These are phyloP conservation scores for Coriaria nepalensis DNA, from an alignment of 306 rosid genomes.

Conservation along the genomic window DNA sequence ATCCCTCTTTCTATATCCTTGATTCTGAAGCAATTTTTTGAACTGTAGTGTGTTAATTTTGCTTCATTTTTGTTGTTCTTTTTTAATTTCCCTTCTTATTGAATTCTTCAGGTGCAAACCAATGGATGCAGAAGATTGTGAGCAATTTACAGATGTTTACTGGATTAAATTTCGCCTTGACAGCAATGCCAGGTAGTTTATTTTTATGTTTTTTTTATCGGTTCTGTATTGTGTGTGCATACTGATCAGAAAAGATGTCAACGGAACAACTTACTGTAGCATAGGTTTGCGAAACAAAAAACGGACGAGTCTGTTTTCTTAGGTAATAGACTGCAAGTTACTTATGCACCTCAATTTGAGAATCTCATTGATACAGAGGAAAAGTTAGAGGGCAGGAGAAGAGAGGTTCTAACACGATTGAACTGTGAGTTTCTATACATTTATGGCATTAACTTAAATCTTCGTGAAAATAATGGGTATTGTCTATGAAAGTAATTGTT, in stretches of 20 bases:
- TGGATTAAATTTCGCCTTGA: constrained; percentile 62
- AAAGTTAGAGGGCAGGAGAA: constrained; percentile 72
- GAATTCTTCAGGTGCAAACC: constrained; percentile 51
- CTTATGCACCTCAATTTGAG: constrained; percentile 80
- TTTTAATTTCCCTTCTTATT: neutral
- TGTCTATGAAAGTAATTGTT: neutral
- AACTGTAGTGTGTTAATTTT: neutral
- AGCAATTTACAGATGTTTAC: constrained; percentile 71
- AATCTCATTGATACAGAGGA: constrained; percentile 52
- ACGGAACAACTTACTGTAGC: constrained; percentile 5
- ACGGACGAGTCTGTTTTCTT: constrained; percentile 72
- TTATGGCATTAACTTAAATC: neutral
- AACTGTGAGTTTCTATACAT: constrained; percentile 32
- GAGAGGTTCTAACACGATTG: constrained; percentile 52
- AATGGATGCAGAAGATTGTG: constrained; percentile 89
- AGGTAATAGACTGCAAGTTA: constrained; percentile 56
- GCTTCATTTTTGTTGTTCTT: neutral
- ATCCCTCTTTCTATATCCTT: neutral
- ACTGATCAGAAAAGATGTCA: no score
- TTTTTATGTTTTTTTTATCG: neutral
- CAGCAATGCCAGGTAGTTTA: constrained; percentile 65
- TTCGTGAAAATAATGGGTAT: neutral
- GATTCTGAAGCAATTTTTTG: constrained; percentile 1
- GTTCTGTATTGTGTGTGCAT: neutral
- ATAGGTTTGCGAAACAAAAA: constrained; percentile 83